Evolutionary conservation across 2,329 filamentous ascomycete species (phyloP).

Genomic region (Colletotrichum acutatum): DNA sequence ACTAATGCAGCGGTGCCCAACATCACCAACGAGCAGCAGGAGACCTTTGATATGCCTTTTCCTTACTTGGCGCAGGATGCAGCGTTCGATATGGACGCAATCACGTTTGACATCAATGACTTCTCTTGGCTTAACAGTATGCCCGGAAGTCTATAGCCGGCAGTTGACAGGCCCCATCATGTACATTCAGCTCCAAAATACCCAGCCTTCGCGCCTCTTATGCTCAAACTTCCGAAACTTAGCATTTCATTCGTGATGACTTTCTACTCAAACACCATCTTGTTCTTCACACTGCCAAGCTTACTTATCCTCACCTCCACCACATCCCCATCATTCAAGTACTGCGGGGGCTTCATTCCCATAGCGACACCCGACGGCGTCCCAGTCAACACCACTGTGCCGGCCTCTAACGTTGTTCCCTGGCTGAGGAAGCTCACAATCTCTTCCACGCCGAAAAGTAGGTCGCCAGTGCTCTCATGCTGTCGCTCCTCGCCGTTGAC

Average conservation of each 20-base stretch:
- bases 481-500: conserved; percentile 65
- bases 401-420: conserved; percentile 60
- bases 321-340: conserved; percentile 54
- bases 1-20: not conserved
- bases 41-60: conserved; percentile 26
- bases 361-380: conserved; percentile 61
- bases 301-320: conserved; percentile 55
- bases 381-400: conserved; percentile 62
- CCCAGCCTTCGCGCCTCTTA: not conserved
- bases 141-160: conserved; percentile 44
- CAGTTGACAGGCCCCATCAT: not conserved
- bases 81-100: conserved; percentile 40
- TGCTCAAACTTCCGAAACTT: not conserved
- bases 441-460: conserved; percentile 60
- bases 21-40: conserved; percentile 5
- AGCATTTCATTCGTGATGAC: not conserved
- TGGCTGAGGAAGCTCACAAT: conserved; percentile 59
- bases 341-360: conserved; percentile 55
- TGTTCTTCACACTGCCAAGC: conserved; percentile 47
- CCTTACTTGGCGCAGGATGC: conserved; percentile 20
- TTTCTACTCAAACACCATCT: conserved; percentile 48
- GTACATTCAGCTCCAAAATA: not conserved
- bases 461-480: conserved; percentile 56
- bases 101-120: conserved; percentile 45
- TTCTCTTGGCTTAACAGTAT: conserved; percentile 48